Evolutionary conservation across 2,329 filamentous ascomycete species (phyloP).

Genomic region (Neonectria sp.): DNA sequence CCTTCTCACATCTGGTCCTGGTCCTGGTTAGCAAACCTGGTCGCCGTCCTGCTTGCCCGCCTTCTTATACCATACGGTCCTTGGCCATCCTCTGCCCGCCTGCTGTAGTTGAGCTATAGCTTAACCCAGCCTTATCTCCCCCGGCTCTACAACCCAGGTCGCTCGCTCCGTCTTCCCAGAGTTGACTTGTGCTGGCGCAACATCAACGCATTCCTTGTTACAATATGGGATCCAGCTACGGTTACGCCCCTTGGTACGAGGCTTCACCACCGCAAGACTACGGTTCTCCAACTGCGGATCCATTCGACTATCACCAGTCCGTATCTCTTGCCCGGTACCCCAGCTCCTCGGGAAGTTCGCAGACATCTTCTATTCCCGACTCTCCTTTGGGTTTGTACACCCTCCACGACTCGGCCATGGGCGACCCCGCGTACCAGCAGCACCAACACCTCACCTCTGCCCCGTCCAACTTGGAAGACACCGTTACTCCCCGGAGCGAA

Average conservation of each 20-base stretch:
- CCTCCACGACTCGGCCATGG: constrained; percentile 32
- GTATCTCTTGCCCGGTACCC: constrained; percentile 47
- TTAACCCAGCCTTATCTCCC: neutral
- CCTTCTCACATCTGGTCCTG: constrained; percentile 11
- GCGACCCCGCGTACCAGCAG: constrained; percentile 34
- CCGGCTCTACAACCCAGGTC: neutral
- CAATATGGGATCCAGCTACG: constrained; percentile 39
- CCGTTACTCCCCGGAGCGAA: constrained; percentile 30
- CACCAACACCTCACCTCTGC: constrained; percentile 28
- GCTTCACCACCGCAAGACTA: constrained; percentile 40
- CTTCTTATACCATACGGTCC: constrained; percentile 30
- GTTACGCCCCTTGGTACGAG: constrained; percentile 31
- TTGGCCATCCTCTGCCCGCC: neutral
- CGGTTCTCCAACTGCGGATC: constrained; percentile 37
- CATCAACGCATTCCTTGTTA: constrained; percentile 5
- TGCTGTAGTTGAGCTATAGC: constrained; percentile 12
- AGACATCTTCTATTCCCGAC: constrained; percentile 44
- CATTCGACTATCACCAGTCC: constrained; percentile 41
- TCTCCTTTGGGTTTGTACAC: constrained; percentile 46
- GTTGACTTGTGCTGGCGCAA: constrained; percentile 27
- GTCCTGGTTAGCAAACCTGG: constrained; percentile 17
- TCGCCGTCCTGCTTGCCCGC: constrained; percentile 26
- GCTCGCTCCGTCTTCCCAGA: constrained; percentile 6
- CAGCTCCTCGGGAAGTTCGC: constrained; percentile 51
- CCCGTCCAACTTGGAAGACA: constrained; percentile 16